A percentile compares a stretch with the other conserved stretches of the same genome.
These are phyloP conservation scores for Leersia perrieri DNA, from an alignment of 176 grass and related monocot genomes.

Conservation along the genomic window DNA sequence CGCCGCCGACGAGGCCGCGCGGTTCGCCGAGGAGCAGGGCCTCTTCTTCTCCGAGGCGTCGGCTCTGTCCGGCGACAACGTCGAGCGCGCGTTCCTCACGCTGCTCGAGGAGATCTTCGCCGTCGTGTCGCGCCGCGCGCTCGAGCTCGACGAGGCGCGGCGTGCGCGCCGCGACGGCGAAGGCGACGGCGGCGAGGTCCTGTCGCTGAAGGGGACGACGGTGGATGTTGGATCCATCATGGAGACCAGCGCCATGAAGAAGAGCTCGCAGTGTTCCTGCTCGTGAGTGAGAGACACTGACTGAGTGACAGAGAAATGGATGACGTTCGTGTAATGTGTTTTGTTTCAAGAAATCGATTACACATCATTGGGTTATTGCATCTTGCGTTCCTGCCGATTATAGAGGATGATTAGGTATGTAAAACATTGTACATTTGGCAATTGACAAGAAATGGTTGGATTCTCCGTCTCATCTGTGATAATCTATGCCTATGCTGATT, in stretches of 20 bases:
- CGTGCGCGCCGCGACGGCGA: background rate
- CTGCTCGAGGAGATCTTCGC: conserved; percentile 67
- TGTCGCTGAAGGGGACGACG: conserved; percentile 50
- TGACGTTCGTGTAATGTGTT: background rate
- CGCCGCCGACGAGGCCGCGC: conserved; percentile 47
- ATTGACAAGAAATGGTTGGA: background rate
- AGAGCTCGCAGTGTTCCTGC: conserved; percentile 51
- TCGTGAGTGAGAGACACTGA: background rate
- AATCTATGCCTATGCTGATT: background rate
- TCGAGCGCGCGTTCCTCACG: conserved; percentile 64
- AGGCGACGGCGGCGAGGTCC: conserved; percentile 8
- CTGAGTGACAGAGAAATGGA: too few species aligned
- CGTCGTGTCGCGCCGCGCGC: conserved; percentile 59
- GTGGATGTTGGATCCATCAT: conserved; percentile 55
- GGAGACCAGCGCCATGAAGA: conserved; percentile 79
- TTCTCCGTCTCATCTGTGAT: background rate
- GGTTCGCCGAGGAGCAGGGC: conserved; percentile 60
- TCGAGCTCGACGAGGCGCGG: conserved; percentile 53
- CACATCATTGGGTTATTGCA: background rate
- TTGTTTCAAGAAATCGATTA: background rate
- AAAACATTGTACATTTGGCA: background rate
- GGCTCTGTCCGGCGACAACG: conserved; percentile 60
- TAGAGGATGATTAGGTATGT: background rate
- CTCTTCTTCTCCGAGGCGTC: conserved; percentile 80
- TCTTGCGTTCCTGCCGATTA: background rate